phyloP scores from a whole-genome alignment of 768 basidiomycete genomes.

The Auriscalpium vulgare region DNA sequence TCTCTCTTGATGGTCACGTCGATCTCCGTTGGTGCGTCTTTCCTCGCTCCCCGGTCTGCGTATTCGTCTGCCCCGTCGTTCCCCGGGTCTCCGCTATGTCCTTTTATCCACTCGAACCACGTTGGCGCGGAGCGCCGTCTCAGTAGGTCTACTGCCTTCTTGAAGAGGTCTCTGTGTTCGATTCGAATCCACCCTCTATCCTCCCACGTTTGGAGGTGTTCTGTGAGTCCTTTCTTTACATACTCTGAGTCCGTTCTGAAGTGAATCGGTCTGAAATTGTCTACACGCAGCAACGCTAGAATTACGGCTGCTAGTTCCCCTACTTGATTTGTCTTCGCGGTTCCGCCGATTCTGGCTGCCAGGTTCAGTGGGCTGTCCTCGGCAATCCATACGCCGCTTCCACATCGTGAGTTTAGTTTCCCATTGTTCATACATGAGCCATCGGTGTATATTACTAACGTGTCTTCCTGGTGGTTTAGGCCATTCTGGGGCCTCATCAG shows the following conservation, averaged over 20 bases:
- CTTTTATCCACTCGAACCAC: neutral
- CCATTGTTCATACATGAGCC: neutral
- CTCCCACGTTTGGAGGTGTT: constrained; percentile 7
- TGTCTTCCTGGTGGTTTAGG: neutral
- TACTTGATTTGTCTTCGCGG: neutral
- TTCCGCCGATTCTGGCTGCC: neutral
- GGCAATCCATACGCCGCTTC: neutral
- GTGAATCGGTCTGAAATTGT: neutral
- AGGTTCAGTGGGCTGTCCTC: neutral
- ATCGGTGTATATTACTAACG: neutral
- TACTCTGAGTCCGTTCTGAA: constrained; percentile 10
- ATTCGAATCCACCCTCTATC: constrained; percentile 2
- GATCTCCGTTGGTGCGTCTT: no score
- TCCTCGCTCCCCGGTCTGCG: neutral
- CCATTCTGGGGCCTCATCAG: neutral
- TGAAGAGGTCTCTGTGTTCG: neutral
- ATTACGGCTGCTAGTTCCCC: neutral
- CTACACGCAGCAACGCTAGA: neutral
- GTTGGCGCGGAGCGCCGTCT: neutral
- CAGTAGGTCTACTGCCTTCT: neutral
- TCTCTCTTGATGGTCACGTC: neutral
- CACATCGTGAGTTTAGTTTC: neutral
- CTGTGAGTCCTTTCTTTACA: constrained; percentile 4
- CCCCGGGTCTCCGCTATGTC: constrained; percentile 14
- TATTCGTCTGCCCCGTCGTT: constrained; percentile 16